Base-by-base conservation (phyloP, 345 rosid species). In the Lepidium aucheri region DNA sequence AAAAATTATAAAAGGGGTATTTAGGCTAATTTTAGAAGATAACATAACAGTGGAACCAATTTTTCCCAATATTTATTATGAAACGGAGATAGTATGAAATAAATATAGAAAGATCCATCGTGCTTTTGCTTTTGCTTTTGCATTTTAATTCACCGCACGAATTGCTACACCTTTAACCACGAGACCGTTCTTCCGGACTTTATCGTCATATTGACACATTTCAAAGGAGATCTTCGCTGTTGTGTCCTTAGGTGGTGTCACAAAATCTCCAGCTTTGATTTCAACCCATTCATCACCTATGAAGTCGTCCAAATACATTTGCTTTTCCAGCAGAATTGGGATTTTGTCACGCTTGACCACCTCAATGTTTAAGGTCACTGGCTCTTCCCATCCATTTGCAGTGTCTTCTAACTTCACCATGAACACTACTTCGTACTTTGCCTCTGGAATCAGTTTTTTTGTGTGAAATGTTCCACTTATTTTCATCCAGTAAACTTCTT, bases 401-500 rank as follows among this genome's bases (percentile, higher is more conserved):
- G 24, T 46, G 3, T 18, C n/a, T 46, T 46, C 30, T 18, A 46
- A 46, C 7, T 38, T 38, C 41, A 38, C 41, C 4, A 38, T 13
- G 41, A 9, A 38, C 41, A 38, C 41, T 10, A 38, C 41, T 13
- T 38, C 41, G 41, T 38, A 38, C 41, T 38, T 38, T 38, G 41
- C 11, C 13, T 38, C n/a, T 38, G 41, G 41, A 0, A n/a, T 38
- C 7, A 38, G 41, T 38, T 38, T 1, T 38, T 4, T 38, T 0
- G 41, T 38, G 41, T 38, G 2, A 13, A 38, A 38, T 3, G 11
- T 72, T 9, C 75, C 84, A 4, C n/a, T 43, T 18, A 76, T 55
- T 14, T 79, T 86, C 24, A 89, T 78, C 90, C 92, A 79, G 14
- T 83, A 80, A 16, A 83, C 83, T 1, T 42, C 6, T 7, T 76